Conservation (phyloP, 768 basidiomycete genomes). For the Hygrocybe punicea region DNA sequence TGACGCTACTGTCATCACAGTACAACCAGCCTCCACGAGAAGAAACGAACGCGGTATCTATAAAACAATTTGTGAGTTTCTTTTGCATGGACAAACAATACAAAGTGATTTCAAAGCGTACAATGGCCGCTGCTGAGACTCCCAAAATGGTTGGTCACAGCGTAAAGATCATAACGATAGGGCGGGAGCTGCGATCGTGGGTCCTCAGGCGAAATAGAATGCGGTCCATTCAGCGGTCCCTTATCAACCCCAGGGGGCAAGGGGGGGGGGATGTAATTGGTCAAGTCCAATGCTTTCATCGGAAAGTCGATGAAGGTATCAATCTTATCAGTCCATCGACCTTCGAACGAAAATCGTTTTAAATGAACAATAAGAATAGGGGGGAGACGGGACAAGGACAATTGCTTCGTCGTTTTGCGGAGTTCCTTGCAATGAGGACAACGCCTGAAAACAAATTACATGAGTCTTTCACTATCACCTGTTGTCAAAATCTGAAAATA, state of each 20-base stretch:
- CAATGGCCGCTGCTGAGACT: slow-evolving; percentile 95
- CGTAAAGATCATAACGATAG: slow-evolving; percentile 91
- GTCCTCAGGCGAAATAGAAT: slow-evolving; percentile 54
- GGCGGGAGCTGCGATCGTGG: slow-evolving; percentile 82
- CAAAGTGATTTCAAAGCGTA: slow-evolving; percentile 41
- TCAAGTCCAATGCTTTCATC: slow-evolving; percentile 52
- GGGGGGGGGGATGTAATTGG: slow-evolving; percentile 83
- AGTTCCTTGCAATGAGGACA: slow-evolving; percentile 92
- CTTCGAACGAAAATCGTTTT: slow-evolving; percentile 88
- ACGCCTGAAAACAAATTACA: slow-evolving; percentile 55
- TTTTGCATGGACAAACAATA: neutral
- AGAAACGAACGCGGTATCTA: slow-evolving; percentile 91
- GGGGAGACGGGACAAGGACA: slow-evolving; percentile 88
- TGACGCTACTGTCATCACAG: slow-evolving; percentile 90
- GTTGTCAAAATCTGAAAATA: slow-evolving; percentile 17
- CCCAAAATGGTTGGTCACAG: slow-evolving; percentile 94
- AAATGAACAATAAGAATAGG: slow-evolving; percentile 90
- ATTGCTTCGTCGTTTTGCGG: slow-evolving; percentile 78
- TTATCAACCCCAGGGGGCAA: slow-evolving; percentile 62
- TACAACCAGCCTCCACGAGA: slow-evolving; percentile 87
- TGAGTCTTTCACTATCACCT: neutral
- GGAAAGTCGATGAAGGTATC: slow-evolving; percentile 95
- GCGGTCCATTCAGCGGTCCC: slow-evolving; percentile 43
- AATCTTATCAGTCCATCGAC: slow-evolving; percentile 92
- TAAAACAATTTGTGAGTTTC: slow-evolving; percentile 5